Conservation (phyloP, 1,139 yeast species). For the Saccharomyces hybrid region DNA sequence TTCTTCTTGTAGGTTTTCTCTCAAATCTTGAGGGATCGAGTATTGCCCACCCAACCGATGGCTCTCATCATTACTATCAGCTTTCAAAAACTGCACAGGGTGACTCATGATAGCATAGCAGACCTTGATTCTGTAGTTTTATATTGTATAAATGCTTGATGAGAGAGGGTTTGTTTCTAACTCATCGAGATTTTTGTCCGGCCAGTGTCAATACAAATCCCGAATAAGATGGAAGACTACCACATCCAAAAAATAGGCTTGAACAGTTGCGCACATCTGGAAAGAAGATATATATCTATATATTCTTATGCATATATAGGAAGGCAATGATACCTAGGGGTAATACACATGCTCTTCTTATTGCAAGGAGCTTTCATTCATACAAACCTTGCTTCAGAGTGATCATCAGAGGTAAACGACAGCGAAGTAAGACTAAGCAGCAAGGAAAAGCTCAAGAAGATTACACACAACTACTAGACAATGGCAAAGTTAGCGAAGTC, state of each 20-base stretch:
- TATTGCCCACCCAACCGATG: slow-evolving; percentile 28
- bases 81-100: background rate
- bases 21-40: slow-evolving; percentile 34
- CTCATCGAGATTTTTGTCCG: background rate
- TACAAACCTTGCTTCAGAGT: background rate
- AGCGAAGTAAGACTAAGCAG: background rate
- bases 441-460: background rate
- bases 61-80: slow-evolving; percentile 3
- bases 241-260: background rate
- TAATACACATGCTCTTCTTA: background rate
- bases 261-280: background rate
- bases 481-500: background rate
- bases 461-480: background rate
- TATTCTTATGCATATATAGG: background rate
- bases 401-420: background rate
- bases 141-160: background rate
- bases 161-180: background rate
- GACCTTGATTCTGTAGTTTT: background rate
- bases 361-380: background rate
- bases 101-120: background rate
- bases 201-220: background rate
- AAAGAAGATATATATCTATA: background rate
- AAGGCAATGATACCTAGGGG: background rate
- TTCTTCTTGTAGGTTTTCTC: slow-evolving; percentile 30
- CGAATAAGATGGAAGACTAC: background rate